These are phyloP conservation scores for Stagonosporopsis rhizophila DNA, from an alignment of 2,329 filamentous ascomycete species.

Conservation along the genomic window DNA sequence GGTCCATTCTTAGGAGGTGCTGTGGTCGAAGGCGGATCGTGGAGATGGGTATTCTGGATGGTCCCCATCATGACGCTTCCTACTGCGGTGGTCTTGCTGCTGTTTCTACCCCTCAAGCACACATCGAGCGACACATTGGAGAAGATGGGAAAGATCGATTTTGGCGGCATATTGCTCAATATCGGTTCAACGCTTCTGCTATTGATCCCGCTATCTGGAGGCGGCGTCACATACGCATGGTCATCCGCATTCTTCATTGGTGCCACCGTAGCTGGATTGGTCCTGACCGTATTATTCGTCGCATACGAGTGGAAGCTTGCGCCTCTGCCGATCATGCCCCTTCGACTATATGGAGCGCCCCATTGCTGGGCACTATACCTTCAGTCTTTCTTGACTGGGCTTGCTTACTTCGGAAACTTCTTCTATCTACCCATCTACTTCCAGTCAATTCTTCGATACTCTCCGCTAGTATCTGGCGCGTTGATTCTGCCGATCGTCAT, in stretches of 20 bases:
- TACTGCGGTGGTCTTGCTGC: constrained; percentile 21
- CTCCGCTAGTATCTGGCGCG: constrained; percentile 58
- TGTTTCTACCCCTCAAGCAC: constrained; percentile 50
- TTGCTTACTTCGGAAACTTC: constrained; percentile 65
- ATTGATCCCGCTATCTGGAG: constrained; percentile 69
- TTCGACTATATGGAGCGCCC: constrained; percentile 62
- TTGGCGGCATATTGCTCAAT: constrained; percentile 62
- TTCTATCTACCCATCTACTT: constrained; percentile 70
- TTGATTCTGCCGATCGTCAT: constrained; percentile 54
- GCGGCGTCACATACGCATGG: constrained; percentile 65
- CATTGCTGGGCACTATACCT: constrained; percentile 63
- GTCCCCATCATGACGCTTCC: constrained; percentile 25
- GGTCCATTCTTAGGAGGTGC: constrained; percentile 42
- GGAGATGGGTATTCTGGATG: constrained; percentile 57
- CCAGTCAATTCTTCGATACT: constrained; percentile 62
- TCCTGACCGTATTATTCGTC: constrained; percentile 58
- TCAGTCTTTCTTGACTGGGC: constrained; percentile 67
- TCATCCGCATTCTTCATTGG: constrained; percentile 64
- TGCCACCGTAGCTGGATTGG: constrained; percentile 61
- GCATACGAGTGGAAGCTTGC: constrained; percentile 65
- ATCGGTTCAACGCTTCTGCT: constrained; percentile 66
- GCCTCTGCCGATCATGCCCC: constrained; percentile 64
- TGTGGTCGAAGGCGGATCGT: constrained; percentile 43
- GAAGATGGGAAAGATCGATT: constrained; percentile 65
- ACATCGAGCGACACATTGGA: constrained; percentile 54